Base-by-base conservation (phyloP, 768 basidiomycete genomes). In the Boletus huronensis region DNA sequence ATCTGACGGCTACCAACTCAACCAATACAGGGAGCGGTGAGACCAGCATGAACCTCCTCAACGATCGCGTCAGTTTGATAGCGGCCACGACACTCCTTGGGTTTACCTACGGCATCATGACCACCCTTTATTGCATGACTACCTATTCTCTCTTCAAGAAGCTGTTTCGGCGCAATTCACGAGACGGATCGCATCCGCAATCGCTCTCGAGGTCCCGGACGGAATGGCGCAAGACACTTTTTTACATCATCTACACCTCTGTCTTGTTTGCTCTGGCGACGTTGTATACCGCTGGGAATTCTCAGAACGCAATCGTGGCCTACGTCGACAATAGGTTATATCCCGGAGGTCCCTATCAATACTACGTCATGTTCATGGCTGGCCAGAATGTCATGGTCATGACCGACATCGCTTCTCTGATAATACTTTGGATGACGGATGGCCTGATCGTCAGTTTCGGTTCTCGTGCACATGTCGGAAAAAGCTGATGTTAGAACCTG, bases 341-440 rank as follows among this genome's bases (percentile, higher is more conserved):
- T 32, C 58, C 58, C 1, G 65, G 55, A 29, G 69, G 69, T 11
- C 66, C 70, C 16, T 66, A 48, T 28, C 40, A 55, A 19, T 73
- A 65, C 38, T 63, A 48, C 21, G 39, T 59, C 34, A 42, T 19
- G 36, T 70, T 48, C 45, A 71, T 68, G 69, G 53, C 58, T n/a
- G 46, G 58, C 36, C 62, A 69, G 50, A 41, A 17, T 17, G 41
- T 45, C 46, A 64, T 64, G 62, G n/a, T 64, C 49, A 58, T 69
- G 58, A 58, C 50, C 42, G 69, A 64, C 48, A 2, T 69, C 45
- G 13, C 53, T 5, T 50, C 63, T 25, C n/a, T 62, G 23, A 34
- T 71, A 14, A 69, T 68, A 46, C 51, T 70, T 42, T 68, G 67
- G 67, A 58, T 68, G 67, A 64, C 67, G 48, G 69, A 68, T 43